Conservation (phyloP, 192 early-diverging fungal species). For the Thamnidium elegans region DNA sequence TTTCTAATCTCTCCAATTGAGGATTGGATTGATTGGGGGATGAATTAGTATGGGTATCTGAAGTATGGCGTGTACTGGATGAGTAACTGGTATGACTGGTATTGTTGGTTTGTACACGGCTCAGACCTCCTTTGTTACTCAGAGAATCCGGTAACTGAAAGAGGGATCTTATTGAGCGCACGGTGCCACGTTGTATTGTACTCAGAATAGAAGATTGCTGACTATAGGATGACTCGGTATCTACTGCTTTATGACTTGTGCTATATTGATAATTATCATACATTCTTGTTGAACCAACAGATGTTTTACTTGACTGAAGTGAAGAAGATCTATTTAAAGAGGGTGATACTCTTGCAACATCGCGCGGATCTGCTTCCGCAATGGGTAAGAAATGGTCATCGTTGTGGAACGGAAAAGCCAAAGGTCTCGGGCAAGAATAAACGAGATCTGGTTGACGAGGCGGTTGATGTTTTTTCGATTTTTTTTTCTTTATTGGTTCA, state of each 20-base stretch:
- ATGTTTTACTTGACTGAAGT: background rate
- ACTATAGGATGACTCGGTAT: constrained; percentile 8
- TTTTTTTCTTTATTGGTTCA: background rate
- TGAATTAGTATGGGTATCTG: background rate
- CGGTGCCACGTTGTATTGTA: constrained; percentile 27
- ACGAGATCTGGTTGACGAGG: constrained; percentile 21
- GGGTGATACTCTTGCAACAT: constrained; percentile 18
- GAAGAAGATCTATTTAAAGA: constrained; percentile 1
- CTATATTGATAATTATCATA: background rate
- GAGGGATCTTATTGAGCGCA: constrained; percentile 28
- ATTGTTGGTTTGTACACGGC: constrained; percentile 9
- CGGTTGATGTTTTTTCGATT: background rate
- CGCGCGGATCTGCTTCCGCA: constrained; percentile 30
- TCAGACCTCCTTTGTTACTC: constrained; percentile 12
- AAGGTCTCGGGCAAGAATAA: constrained; percentile 29
- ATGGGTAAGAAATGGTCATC: constrained; percentile 35
- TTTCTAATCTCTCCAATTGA: constrained; percentile 7
- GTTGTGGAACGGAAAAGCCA: constrained; percentile 39
- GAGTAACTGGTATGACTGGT: constrained; percentile 12
- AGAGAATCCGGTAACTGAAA: constrained; percentile 23
- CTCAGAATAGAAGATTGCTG: constrained; percentile 16
- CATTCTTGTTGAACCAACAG: background rate
- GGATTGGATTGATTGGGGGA: too few species aligned
- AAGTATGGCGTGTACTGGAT: background rate
- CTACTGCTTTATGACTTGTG: background rate